Percentiles rank a stretch among this genome's conserved stretches.
These are phyloP conservation scores for Alternaria atra DNA, from an alignment of 2,329 filamentous ascomycete genomes.

Conservation along the genomic window DNA sequence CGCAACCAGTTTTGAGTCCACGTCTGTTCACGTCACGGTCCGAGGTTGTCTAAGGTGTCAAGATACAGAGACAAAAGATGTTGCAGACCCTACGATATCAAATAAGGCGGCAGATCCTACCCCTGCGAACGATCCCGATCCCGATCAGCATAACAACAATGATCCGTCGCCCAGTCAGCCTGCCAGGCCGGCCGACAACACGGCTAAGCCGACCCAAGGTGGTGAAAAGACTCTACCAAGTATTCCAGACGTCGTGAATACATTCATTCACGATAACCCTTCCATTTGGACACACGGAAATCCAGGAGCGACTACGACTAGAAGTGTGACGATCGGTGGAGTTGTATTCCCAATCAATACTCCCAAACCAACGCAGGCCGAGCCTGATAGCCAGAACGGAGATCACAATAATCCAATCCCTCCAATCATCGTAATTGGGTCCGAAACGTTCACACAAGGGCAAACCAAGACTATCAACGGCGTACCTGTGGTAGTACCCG, in stretches of 20 bases:
- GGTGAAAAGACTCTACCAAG: conserved; percentile 10
- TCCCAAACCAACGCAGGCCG: conserved; percentile 21
- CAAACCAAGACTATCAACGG: conserved; percentile 45
- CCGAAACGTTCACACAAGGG: conserved; percentile 40
- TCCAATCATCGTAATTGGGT: conserved; percentile 35
- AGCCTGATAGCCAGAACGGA: conserved; percentile 10
- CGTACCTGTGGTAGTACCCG: conserved; percentile 39
- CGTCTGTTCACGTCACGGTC: conserved; percentile 38
- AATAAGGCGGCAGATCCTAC: conserved; percentile 3
- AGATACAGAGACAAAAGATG: neutral
- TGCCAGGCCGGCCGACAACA: neutral
- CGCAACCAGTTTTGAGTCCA: conserved; percentile 35
- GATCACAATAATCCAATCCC: conserved; percentile 2
- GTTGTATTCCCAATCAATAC: conserved; percentile 26
- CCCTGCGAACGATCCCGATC: neutral
- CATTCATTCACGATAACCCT: conserved; percentile 3
- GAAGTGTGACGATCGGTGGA: conserved; percentile 34
- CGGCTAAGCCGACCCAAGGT: conserved; percentile 8
- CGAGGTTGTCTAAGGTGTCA: conserved; percentile 38
- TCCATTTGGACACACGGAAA: neutral
- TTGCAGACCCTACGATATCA: neutral
- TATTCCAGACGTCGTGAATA: conserved; percentile 10
- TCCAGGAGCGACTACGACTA: conserved; percentile 3
- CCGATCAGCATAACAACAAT: conserved; percentile 2
- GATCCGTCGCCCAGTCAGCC: neutral